Conservation (phyloP, 1,139 yeast species). For the Candida frijolesensis region DNA sequence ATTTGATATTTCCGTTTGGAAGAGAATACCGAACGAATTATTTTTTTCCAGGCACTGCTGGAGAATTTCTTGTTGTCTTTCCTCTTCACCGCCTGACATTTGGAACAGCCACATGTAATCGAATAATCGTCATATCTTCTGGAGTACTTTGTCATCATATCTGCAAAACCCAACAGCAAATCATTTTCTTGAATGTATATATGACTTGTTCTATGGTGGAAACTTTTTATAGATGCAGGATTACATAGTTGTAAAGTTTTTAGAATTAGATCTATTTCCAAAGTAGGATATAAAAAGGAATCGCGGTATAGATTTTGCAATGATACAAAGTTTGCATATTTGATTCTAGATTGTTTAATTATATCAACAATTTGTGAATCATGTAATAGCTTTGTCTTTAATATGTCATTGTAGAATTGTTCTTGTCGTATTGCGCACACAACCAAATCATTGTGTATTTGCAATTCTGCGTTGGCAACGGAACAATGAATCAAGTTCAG, state of each 20-base stretch:
- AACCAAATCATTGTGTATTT: constrained; percentile 3
- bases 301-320: background rate
- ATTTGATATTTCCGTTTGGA: background rate
- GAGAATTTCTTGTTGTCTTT: background rate
- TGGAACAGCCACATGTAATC: background rate
- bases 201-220: background rate
- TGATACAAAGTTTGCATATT: background rate
- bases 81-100: background rate
- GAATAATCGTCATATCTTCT: background rate
- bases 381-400: background rate
- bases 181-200: background rate
- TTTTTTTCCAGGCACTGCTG: background rate
- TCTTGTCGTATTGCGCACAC: constrained; percentile 3
- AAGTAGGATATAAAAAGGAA: background rate
- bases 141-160: background rate
- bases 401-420: constrained; percentile 1
- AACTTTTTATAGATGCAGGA: background rate
- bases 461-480: background rate
- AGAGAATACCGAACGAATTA: background rate
- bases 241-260: background rate
- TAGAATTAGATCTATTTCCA: constrained; percentile 1
- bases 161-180: too few species aligned
- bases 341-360: background rate
- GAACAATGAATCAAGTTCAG: constrained; percentile 7
- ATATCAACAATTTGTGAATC: background rate